phyloP scores from a whole-genome alignment of 352 stramenopile genomes.

The Phytopythium mirpurense region DNA sequence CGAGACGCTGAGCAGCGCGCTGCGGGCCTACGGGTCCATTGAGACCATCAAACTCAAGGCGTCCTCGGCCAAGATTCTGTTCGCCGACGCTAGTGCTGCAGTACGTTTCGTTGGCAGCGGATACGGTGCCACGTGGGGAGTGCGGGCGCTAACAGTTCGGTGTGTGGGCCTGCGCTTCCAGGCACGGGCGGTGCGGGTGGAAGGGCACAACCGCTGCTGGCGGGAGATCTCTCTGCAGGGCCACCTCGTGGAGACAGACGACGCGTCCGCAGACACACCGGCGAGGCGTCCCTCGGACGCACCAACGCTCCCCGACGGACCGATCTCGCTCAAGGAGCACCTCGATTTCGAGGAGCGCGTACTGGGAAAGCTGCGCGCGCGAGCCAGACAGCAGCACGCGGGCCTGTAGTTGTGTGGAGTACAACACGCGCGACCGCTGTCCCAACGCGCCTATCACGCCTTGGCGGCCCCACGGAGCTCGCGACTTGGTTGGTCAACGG shows the following conservation, averaged over 20 bases:
- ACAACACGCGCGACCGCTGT: constrained; percentile 1
- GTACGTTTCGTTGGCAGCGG: constrained; percentile 16
- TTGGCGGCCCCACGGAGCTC: constrained; percentile 21
- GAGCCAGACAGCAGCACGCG: constrained; percentile 28
- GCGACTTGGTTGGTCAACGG: constrained; percentile 60
- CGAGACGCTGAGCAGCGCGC: constrained; percentile 51
- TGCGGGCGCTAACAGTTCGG: not conserved
- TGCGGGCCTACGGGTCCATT: constrained; percentile 64
- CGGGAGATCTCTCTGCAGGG: constrained; percentile 66
- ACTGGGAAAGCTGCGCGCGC: constrained; percentile 38
- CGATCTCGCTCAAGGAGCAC: constrained; percentile 48
- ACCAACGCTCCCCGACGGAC: constrained; percentile 30
- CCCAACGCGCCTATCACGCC: constrained; percentile 11
- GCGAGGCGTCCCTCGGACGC: constrained; percentile 4
- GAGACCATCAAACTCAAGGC: constrained; percentile 66
- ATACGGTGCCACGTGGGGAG: too few relatives aligned
- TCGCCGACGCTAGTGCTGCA: constrained; percentile 36
- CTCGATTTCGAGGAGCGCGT: constrained; percentile 51
- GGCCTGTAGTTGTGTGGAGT: too few relatives aligned
- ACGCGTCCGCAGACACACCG: constrained; percentile 14
- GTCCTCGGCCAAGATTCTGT: constrained; percentile 62
- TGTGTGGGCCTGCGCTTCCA: constrained; percentile 5
- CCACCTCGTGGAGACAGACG: constrained; percentile 62
- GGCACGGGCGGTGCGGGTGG: constrained; percentile 54
- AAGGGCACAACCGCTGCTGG: constrained; percentile 68